These are phyloP conservation scores for Cutaneotrichosporon spelunceum DNA, from an alignment of 1,284 basidiomycete genomes.

Conservation along the genomic window DNA sequence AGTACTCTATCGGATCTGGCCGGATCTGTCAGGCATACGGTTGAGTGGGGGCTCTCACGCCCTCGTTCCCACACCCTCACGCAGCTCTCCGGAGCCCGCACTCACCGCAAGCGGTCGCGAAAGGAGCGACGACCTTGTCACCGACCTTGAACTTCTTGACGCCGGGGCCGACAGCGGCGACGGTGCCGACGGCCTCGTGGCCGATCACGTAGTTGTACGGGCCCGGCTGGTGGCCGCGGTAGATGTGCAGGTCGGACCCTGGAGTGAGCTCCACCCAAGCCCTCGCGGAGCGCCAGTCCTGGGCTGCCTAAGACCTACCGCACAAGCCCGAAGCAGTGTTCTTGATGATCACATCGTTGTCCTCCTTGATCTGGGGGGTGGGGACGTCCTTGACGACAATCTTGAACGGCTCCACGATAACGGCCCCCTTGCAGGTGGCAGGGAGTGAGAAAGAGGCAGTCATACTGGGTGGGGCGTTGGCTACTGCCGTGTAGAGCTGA, in stretches of 20 bases:
- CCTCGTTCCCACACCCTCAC: not conserved
- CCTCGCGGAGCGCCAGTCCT: not conserved
- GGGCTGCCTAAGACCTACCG: constrained; percentile 31
- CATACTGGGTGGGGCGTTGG: not conserved
- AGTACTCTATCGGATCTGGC: not conserved
- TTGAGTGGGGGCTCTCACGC: too few species aligned
- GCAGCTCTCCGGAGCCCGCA: constrained; percentile 32
- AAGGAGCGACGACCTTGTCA: constrained; percentile 81
- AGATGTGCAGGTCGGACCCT: constrained; percentile 78
- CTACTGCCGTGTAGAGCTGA: not conserved
- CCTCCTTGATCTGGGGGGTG: constrained; percentile 30
- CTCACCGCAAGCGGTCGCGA: constrained; percentile 77
- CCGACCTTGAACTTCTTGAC: constrained; percentile 68
- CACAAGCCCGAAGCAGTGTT: constrained; percentile 38
- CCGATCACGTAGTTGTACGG: constrained; percentile 54
- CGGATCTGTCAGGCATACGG: too few species aligned
- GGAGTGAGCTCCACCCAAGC: constrained; percentile 32
- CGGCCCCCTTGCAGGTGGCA: constrained; percentile 39
- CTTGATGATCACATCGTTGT: constrained; percentile 42
- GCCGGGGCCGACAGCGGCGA: constrained; percentile 66
- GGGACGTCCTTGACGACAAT: constrained; percentile 39
- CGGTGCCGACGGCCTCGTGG: constrained; percentile 78
- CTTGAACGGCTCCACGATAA: constrained; percentile 33
- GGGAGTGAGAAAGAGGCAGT: constrained; percentile 9
- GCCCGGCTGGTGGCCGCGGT: constrained; percentile 59